Percentiles rank a stretch among this genome's conserved stretches.
Evolutionary conservation across 1,139 yeast genomes (phyloP).

Genomic region (Kurtzmaniella quercitrusa): DNA sequence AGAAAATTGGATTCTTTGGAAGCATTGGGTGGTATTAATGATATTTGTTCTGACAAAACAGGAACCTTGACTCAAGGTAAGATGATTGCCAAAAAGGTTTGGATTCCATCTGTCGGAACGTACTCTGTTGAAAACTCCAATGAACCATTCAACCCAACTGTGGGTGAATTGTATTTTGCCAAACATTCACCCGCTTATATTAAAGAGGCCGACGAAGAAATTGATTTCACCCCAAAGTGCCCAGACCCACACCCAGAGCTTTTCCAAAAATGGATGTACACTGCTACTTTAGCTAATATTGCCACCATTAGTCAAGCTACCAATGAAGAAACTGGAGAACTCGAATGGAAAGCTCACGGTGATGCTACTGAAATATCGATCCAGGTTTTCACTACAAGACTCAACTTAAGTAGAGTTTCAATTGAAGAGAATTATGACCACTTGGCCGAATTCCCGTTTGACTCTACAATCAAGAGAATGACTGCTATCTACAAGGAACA

Average conservation of each 20-base stretch:
- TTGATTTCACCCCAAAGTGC: conserved; percentile 17
- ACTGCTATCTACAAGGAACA: conserved; percentile 34
- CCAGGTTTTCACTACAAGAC: conserved; percentile 27
- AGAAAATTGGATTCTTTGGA: conserved; percentile 44
- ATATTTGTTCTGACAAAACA: conserved; percentile 51
- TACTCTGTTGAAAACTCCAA: conserved; percentile 27
- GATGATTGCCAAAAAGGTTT: conserved; percentile 40
- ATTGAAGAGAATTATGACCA: conserved; percentile 15
- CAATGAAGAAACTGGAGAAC: conserved; percentile 23
- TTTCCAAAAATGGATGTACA: conserved; percentile 21
- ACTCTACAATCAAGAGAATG: conserved; percentile 43
- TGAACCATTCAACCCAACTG: conserved; percentile 40
- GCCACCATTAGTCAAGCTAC: conserved; percentile 24
- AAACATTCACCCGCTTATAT: conserved; percentile 21
- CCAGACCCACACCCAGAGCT: conserved; percentile 10
- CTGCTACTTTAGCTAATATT: conserved; percentile 33
- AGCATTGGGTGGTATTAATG: conserved; percentile 49
- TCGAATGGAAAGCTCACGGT: conserved; percentile 32
- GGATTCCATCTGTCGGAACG: conserved; percentile 37
- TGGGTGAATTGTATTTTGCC: conserved; percentile 24
- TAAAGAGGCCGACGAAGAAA: conserved; percentile 27
- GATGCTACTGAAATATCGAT: conserved; percentile 39
- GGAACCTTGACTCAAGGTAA: conserved; percentile 51
- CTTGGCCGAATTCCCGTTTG: conserved; percentile 30
- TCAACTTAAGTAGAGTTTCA: conserved; percentile 19